These are phyloP conservation scores for Colletotrichum brevisporum DNA, from an alignment of 2,329 filamentous ascomycete species.

Conservation along the genomic window DNA sequence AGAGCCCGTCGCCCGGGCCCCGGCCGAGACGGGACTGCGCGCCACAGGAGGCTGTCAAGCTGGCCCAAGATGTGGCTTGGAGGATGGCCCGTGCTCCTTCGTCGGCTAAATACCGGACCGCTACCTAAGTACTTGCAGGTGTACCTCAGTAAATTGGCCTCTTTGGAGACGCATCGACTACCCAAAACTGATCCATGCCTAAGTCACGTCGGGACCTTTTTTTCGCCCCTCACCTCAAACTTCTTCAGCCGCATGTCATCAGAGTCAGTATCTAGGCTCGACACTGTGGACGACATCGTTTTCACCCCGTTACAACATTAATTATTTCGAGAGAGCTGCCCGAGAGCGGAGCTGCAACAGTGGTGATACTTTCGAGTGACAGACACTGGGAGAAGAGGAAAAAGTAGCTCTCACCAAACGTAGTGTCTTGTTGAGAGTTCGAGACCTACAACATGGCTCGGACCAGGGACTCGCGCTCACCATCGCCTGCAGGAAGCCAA, in stretches of 20 bases:
- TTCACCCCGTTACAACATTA: not conserved
- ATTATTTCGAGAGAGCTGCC: not conserved
- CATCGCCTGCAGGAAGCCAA: conserved; percentile 92
- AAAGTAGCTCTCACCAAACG: conserved; percentile 45
- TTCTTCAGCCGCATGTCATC: conserved; percentile 17
- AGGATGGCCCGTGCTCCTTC: not conserved
- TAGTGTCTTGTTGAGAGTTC: conserved; percentile 56
- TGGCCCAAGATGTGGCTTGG: not conserved
- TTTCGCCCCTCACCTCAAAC: conserved; percentile 32
- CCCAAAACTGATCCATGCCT: conserved; percentile 16
- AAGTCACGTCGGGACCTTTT: conserved; percentile 33
- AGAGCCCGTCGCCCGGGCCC: not conserved
- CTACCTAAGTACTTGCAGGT: no score
- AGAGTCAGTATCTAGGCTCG: conserved; percentile 2
- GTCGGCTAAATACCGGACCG: not conserved
- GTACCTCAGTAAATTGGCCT: conserved; percentile 10
- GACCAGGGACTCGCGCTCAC: conserved; percentile 83
- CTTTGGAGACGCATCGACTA: conserved; percentile 20
- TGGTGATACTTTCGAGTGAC: conserved; percentile 32
- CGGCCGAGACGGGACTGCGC: not conserved
- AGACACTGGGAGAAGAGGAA: conserved; percentile 30
- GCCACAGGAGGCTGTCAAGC: conserved; percentile 3
- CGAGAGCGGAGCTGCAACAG: conserved; percentile 10
- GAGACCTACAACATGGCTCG: conserved; percentile 68
- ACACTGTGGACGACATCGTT: not conserved